Base-by-base conservation (phyloP, 352 stramenopile genomes). In the Phytophthora pluvialis region DNA sequence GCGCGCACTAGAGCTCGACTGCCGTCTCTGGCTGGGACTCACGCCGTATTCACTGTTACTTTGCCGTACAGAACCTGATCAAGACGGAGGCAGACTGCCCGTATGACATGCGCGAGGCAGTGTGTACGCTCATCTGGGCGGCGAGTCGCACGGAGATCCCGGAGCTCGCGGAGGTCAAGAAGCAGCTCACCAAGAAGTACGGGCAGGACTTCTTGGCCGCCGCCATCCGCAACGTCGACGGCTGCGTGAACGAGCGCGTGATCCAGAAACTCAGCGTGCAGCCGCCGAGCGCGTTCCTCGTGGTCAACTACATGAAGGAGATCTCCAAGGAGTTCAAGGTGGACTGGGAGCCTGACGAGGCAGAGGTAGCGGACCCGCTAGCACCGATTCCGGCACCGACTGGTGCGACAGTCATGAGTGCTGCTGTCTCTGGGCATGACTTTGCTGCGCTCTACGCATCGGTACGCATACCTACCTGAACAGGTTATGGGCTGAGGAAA, bases 301-400 rank as follows among this genome's bases (percentile, higher is more conserved):
- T 98, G 16, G 88, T 98, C 28, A 98, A 95, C 21, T 98, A 98
- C 81, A 90, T 99, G 79, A 97, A 98, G 45, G 91, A 96, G 64
- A 98, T 98, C 70, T 93, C 93, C 6, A 97, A 98, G 58, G 88
- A 98, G 65, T 97, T 97, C 69, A 90, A 97, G 11, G 90, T 99
- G n/a, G 73, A 96, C 44, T 99, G 95, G 93, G 92, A 96, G 29
- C 92, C 92, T 4, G 78, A 91, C 13, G 84, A 97, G 64, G 57
- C 71, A 0, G 72, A 78, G 51, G 88, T 97, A 60, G 64, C 78
- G 5, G 86, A 97, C 57, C 85, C 86, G 15, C 67, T 96, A 5
- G 86, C 86, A 32, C 90, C 94, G 9, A 98, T 98, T 72, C 83
- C 87, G 29, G 91, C 94, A 31, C 95, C 96, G 1, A 91, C 86